Percentiles rank a stretch among this genome's conserved stretches.
These are phyloP conservation scores for Pseudocohnilembus persalinus DNA, from an alignment of 169 alveolate genomes.

Conservation along the genomic window DNA sequence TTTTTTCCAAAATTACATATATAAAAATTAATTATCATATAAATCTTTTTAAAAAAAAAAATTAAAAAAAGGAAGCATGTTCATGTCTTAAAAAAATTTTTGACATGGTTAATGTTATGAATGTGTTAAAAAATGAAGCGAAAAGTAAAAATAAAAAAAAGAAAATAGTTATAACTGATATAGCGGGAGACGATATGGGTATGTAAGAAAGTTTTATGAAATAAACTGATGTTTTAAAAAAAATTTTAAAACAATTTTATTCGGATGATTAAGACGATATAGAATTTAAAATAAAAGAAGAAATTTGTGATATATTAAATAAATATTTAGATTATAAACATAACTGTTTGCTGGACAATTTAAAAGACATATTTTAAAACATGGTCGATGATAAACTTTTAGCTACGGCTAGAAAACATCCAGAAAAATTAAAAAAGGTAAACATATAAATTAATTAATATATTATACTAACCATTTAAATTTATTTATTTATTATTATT, in stretches of 20 bases:
- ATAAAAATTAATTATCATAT: too few relatives aligned
- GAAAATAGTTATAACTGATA: neutral
- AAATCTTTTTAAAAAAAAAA: neutral
- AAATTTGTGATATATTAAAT: constrained; percentile 43
- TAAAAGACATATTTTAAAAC: constrained; percentile 24
- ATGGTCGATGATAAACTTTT: constrained; percentile 10
- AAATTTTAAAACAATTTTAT: constrained; percentile 25
- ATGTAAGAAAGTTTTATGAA: constrained; percentile 35
- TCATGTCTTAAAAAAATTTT: neutral
- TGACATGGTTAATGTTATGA: neutral
- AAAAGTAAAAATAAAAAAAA: neutral
- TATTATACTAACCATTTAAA: too few relatives aligned
- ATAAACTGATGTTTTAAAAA: constrained; percentile 45
- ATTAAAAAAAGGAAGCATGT: neutral
- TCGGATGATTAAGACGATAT: constrained; percentile 32
- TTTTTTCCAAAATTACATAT: too few relatives aligned
- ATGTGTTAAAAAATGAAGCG: neutral
- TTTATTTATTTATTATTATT: too few relatives aligned
- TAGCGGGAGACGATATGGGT: constrained; percentile 5
- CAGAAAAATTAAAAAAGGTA: neutral
- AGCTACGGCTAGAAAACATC: too few relatives aligned
- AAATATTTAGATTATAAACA: constrained; percentile 35
- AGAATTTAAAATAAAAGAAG: constrained; percentile 31
- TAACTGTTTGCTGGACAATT: constrained; percentile 28
- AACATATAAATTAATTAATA: too few relatives aligned